Percentiles rank a stretch among this genome's conserved stretches.
Conservation (phyloP, 2,329 filamentous ascomycete genomes). For the Penicillium freii region DNA sequence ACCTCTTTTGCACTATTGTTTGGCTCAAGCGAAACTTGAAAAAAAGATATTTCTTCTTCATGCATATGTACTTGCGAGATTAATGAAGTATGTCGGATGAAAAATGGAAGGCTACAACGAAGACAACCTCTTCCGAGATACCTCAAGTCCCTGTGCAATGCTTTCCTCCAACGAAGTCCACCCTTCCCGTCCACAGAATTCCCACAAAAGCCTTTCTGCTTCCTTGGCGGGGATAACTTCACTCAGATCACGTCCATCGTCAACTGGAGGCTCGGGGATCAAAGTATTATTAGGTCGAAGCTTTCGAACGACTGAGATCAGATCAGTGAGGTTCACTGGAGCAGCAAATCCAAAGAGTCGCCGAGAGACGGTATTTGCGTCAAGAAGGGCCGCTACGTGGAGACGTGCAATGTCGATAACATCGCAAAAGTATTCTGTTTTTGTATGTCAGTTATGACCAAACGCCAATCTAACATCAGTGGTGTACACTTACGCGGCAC, state of each 20-base stretch:
- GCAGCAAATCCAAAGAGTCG: conserved; percentile 11
- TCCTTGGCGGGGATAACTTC: conserved; percentile 22
- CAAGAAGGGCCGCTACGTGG: conserved; percentile 3
- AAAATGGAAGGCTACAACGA: background rate
- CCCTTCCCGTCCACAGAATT: conserved; percentile 26
- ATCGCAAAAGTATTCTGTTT: conserved; percentile 17
- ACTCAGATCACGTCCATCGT: conserved; percentile 27
- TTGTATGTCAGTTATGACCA: background rate
- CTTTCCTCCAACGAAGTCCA: conserved; percentile 33
- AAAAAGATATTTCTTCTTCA: background rate
- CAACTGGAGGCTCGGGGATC: conserved; percentile 31
- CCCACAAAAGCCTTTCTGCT: conserved; percentile 30
- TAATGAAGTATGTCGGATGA: background rate
- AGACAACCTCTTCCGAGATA: background rate
- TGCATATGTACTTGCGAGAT: background rate
- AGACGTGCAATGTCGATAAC: conserved; percentile 31
- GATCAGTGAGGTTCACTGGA: conserved; percentile 5
- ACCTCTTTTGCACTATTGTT: background rate
- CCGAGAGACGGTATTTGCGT: conserved; percentile 3
- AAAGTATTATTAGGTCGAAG: conserved; percentile 39
- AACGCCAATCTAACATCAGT: background rate
- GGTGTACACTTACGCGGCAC: background rate
- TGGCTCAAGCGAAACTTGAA: background rate
- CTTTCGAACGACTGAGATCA: conserved; percentile 30
- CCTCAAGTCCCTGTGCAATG: conserved; percentile 10